Percentiles rank a stretch among this genome's conserved stretches.
phyloP scores from a whole-genome alignment of 768 basidiomycete genomes.

The Mycena alexandri region DNA sequence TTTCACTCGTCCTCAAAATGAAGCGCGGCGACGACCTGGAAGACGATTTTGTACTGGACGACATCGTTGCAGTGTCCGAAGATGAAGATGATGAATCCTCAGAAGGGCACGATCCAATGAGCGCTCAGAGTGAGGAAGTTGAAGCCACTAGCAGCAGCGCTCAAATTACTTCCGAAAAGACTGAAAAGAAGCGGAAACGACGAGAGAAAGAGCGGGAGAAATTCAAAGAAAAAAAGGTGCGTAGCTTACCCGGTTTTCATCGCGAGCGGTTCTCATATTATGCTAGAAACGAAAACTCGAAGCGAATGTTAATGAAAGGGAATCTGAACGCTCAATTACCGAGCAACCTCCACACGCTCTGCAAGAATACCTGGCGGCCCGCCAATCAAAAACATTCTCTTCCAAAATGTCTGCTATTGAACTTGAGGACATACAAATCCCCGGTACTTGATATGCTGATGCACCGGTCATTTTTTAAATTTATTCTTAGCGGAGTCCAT shows the following conservation, averaged over 20 bases:
- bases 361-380: constrained; percentile 71
- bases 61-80: constrained; percentile 72
- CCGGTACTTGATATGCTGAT: constrained; percentile 60
- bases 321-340: constrained; percentile 61
- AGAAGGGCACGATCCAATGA: constrained; percentile 39
- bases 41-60: constrained; percentile 84
- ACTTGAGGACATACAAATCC: constrained; percentile 82
- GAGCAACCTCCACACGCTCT: constrained; percentile 68
- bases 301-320: constrained; percentile 53
- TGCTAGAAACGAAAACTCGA: constrained; percentile 75
- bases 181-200: constrained; percentile 77
- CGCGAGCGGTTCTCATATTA: constrained; percentile 20
- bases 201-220: constrained; percentile 78
- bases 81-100: constrained; percentile 62
- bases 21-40: constrained; percentile 82
- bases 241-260: constrained; percentile 12
- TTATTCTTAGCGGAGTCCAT: constrained; percentile 58
- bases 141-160: constrained; percentile 28
- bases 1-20: constrained; percentile 43
- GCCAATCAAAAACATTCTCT: constrained; percentile 79
- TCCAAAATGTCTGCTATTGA: constrained; percentile 81
- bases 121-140: constrained; percentile 44
- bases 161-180: constrained; percentile 35
- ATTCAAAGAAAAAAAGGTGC: constrained; percentile 72
- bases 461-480: neutral